Percentiles rank a stretch among this genome's conserved stretches.
Evolutionary conservation across 2,329 filamentous ascomycete genomes (phyloP).

Genomic region (Cordyceps cicadae): DNA sequence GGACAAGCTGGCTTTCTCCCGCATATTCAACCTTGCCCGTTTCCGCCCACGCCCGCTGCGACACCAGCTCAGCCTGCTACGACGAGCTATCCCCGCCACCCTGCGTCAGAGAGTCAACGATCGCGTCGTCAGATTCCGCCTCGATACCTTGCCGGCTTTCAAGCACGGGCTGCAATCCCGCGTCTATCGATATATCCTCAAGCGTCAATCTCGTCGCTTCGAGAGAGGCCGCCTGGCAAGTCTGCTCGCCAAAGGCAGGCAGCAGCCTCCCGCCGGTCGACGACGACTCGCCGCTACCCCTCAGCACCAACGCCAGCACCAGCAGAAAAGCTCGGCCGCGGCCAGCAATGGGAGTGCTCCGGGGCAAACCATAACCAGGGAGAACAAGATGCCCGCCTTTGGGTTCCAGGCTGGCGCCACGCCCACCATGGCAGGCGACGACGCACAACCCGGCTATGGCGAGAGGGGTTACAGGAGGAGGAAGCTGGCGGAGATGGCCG

Average conservation of each 20-base stretch:
- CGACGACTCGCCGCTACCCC: constrained; percentile 20
- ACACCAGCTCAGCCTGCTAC: constrained; percentile 44
- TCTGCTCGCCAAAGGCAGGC: constrained; percentile 31
- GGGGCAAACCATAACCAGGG: constrained; percentile 21
- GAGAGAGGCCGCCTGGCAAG: constrained; percentile 41
- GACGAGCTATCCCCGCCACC: constrained; percentile 60
- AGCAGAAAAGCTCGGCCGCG: constrained; percentile 10
- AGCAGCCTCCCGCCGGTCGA: constrained; percentile 35
- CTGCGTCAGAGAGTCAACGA: constrained; percentile 55
- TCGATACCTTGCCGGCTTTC: constrained; percentile 64
- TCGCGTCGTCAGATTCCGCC: constrained; percentile 60
- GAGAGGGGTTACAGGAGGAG: constrained; percentile 66
- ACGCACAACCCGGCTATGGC: constrained; percentile 23
- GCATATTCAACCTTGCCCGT: constrained; percentile 28
- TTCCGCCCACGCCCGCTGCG: constrained; percentile 30
- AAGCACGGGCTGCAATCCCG: constrained; percentile 65
- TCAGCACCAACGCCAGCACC: constrained; percentile 15
- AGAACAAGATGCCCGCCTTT: constrained; percentile 22
- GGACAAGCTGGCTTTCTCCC: constrained; percentile 37
- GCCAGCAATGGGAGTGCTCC: constrained; percentile 26
- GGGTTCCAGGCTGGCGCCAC: constrained; percentile 11
- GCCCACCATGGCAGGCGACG: constrained; percentile 18
- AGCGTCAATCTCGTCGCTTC: constrained; percentile 49
- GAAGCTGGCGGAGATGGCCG: constrained; percentile 62
- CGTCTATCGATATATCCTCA: constrained; percentile 66